Conservation (phyloP, 2,329 filamentous ascomycete species). For the Rugonectria rugulosa region DNA sequence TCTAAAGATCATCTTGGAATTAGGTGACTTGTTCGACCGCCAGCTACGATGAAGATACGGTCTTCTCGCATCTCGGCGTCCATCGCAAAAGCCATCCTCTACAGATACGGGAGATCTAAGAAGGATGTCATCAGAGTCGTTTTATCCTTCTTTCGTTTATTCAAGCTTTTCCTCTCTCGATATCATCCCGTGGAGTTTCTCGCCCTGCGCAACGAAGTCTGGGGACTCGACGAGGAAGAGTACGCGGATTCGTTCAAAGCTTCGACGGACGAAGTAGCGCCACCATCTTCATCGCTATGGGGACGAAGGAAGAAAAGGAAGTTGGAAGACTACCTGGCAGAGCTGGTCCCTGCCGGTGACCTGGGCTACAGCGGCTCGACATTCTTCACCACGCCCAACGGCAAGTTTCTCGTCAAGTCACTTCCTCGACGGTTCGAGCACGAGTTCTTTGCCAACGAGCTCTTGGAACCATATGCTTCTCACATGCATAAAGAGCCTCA, state of each 20-base stretch:
- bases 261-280: constrained; percentile 34
- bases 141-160: constrained; percentile 44
- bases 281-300: neutral
- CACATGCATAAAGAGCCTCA: constrained; percentile 68
- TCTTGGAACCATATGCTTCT: constrained; percentile 69
- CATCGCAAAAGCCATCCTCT: constrained; percentile 61
- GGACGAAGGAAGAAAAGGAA: constrained; percentile 42
- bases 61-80: constrained; percentile 61
- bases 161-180: constrained; percentile 42
- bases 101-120: constrained; percentile 42
- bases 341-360: constrained; percentile 67
- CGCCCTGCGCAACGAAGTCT: constrained; percentile 39
- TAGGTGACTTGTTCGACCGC: neutral
- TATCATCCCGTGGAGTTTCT: constrained; percentile 42
- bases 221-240: constrained; percentile 47
- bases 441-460: constrained; percentile 71
- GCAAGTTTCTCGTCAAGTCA: constrained; percentile 75
- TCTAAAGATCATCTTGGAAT: neutral
- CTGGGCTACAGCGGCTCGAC: constrained; percentile 80
- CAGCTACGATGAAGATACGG: constrained; percentile 42
- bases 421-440: constrained; percentile 75
- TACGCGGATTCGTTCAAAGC: constrained; percentile 48
- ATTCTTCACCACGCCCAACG: constrained; percentile 73
- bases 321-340: constrained; percentile 40
- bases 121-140: constrained; percentile 41